Evolutionary conservation across 495 filamentous ascomycete species (phyloP).

Genomic region (Thermothielavioides terrestris): DNA sequence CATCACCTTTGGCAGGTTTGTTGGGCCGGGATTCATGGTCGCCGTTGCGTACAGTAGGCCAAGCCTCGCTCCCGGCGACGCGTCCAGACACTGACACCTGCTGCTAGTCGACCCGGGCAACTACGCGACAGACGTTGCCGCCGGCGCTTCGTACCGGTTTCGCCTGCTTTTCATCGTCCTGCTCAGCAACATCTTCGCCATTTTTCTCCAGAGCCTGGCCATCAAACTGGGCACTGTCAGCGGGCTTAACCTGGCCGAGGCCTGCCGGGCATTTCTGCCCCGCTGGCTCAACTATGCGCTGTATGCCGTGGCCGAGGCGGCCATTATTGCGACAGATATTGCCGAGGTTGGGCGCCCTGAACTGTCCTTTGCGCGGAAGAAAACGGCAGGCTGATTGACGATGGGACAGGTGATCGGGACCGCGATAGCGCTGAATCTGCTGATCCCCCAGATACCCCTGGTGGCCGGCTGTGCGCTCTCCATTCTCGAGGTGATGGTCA

Average conservation of each 20-base stretch:
- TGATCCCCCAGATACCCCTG: conserved; percentile 66
- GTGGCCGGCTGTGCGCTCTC: conserved; percentile 83
- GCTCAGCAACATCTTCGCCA: conserved; percentile 26
- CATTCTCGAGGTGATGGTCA: conserved; percentile 73
- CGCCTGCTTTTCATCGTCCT: conserved; percentile 26
- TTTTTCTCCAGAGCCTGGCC: conserved; percentile 23
- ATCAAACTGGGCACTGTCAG: conserved; percentile 27
- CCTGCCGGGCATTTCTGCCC: conserved; percentile 22
- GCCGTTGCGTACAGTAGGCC: conserved; percentile 53
- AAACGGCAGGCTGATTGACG: background rate
- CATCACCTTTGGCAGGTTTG: conserved; percentile 61
- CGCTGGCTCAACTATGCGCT: conserved; percentile 24
- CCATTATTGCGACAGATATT: conserved; percentile 43
- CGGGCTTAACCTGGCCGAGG: conserved; percentile 23
- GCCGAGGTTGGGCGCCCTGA: conserved; percentile 49
- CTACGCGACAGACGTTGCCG: conserved; percentile 27
- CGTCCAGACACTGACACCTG: background rate
- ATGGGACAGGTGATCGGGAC: conserved; percentile 69
- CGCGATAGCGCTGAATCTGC: conserved; percentile 80
- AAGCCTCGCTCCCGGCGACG: background rate
- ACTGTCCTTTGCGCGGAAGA: background rate
- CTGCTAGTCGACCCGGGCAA: conserved; percentile 30
- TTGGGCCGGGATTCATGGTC: conserved; percentile 82
- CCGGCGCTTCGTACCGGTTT: conserved; percentile 24
- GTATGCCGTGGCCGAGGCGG: conserved; percentile 23